Base-by-base conservation (phyloP, 2,329 filamentous ascomycete genomes). In the Exophiala sp. region DNA sequence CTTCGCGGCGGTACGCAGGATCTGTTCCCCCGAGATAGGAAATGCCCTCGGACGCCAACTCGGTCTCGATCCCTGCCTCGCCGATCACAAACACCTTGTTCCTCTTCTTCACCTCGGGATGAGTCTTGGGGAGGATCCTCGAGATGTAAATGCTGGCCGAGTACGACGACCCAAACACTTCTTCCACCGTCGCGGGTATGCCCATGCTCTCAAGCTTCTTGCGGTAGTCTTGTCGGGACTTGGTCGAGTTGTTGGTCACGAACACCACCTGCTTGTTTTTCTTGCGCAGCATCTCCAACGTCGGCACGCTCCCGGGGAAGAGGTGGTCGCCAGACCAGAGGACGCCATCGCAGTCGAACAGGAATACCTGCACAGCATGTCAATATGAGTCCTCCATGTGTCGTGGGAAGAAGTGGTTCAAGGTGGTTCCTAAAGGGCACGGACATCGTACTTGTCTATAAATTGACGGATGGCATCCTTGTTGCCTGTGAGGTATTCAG, bases 181-280 rank as follows among this genome's bases (percentile, higher is more conserved):
- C 93, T 65, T 97, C 88, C 76, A 81, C 58, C 7, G 35, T 51
- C 23, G 38, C 43, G 27, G 85, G 83, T 62, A 98, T 95, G 40
- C 85, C 86, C 66, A 96, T 78, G 46, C 73, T 73, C 40, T 85
- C 81, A 53, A 98, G 83, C 66, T 97, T 98, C 74, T 91, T 88
- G 67, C 86, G 84, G 71, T 98, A 98, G 66, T 96, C 89, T 43
- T 79, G 75, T 49, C 93, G 85, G 9, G 91, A 95, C 68, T 98
- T 98, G 50, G 93, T 97, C 64, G 89, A 96, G 74, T 98, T 98
- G 73, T 98, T 98, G 34, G 93, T 98, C 45, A 98, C 93, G 65
- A 98, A 98, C 47, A 98, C 83, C 27, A 93, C 79, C 66, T 85
- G 85, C 70, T 98, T 98, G 65, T 88, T 88, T 81, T 81, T 86